Percentiles rank a stretch among this genome's conserved stretches.
Conservation (phyloP, 176 grass and related monocot genomes). For the Eremochloa ophiuroides region DNA sequence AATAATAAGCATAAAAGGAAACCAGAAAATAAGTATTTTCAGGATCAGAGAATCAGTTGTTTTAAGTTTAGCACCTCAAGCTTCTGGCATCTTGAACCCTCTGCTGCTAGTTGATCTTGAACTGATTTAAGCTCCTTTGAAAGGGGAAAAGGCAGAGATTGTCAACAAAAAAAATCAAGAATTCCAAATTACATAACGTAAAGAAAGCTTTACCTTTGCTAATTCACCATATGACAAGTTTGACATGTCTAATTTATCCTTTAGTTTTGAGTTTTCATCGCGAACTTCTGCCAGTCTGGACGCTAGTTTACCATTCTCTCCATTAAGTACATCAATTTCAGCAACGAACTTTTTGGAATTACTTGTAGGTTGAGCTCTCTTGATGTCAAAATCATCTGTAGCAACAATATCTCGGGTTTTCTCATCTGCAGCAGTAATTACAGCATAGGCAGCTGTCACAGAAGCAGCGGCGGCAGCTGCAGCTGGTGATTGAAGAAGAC, state of each 20-base stretch:
- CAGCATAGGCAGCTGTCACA: slow-evolving; percentile 87
- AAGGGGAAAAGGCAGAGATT: slow-evolving; percentile 11
- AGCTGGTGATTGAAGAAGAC: slow-evolving; percentile 79
- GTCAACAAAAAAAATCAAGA: not conserved
- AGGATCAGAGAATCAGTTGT: slow-evolving; percentile 19
- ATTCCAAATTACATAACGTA: not conserved
- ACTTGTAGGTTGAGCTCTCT: slow-evolving; percentile 50
- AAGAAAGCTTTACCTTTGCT: slow-evolving; percentile 62
- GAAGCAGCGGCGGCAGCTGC: slow-evolving; percentile 72
- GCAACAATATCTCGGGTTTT: slow-evolving; percentile 46
- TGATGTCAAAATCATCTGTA: slow-evolving; percentile 55
- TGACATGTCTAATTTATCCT: slow-evolving; percentile 55
- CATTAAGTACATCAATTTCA: slow-evolving; percentile 45
- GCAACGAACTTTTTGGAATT: slow-evolving; percentile 49
- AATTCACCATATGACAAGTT: slow-evolving; percentile 67
- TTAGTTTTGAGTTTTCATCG: slow-evolving; percentile 65
- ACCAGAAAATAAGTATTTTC: slow-evolving; percentile 16
- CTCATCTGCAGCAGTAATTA: slow-evolving; percentile 60
- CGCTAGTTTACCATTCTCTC: slow-evolving; percentile 55
- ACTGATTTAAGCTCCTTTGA: slow-evolving; percentile 88
- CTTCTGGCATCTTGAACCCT: slow-evolving; percentile 87
- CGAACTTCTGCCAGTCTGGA: slow-evolving; percentile 59
- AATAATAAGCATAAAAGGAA: slow-evolving; percentile 26
- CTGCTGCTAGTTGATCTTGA: slow-evolving; percentile 71
- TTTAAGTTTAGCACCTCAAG: slow-evolving; percentile 62